A percentile compares a stretch with the other conserved stretches of the same genome.
Evolutionary conservation across 2,329 filamentous ascomycete genomes (phyloP).

Genomic region (Tothia fuscella): DNA sequence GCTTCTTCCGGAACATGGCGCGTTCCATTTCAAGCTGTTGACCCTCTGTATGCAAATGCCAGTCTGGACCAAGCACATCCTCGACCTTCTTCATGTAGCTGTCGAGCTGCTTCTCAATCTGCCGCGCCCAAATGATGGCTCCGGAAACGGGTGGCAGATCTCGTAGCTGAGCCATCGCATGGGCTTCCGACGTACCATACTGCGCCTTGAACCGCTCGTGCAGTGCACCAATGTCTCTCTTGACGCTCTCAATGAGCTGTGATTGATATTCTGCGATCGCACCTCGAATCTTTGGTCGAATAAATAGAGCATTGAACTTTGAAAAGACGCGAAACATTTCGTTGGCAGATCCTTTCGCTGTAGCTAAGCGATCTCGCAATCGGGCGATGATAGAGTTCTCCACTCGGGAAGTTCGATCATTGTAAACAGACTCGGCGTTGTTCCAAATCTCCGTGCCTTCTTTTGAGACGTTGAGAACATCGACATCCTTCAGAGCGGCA

Average conservation of each 20-base stretch:
- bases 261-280: slow-evolving; percentile 98
- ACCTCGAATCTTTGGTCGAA: slow-evolving; percentile 95
- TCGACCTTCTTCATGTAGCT: slow-evolving; percentile 99
- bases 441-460: slow-evolving; percentile 89
- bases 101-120: slow-evolving; percentile 92
- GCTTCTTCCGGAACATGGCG: slow-evolving; percentile 87
- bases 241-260: slow-evolving; percentile 95
- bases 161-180: slow-evolving; percentile 94
- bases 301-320: slow-evolving; percentile 97
- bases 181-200: slow-evolving; percentile 94
- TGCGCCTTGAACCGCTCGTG: slow-evolving; percentile 98
- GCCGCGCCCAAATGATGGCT: slow-evolving; percentile 92
- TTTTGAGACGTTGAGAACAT: slow-evolving; percentile 80
- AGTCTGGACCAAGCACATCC: slow-evolving; percentile 87
- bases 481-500: slow-evolving; percentile 84
- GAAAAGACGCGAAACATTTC: slow-evolving; percentile 99
- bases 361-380: slow-evolving; percentile 81
- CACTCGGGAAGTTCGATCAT: slow-evolving; percentile 89
- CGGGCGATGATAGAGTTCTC: slow-evolving; percentile 98
- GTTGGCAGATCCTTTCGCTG: slow-evolving; percentile 80
- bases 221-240: slow-evolving; percentile 82
- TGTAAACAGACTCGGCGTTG: slow-evolving; percentile 89
- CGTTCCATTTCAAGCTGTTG: slow-evolving; percentile 89
- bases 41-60: slow-evolving; percentile 87
- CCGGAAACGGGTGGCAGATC: slow-evolving; percentile 93